A percentile compares a stretch with the other conserved stretches of the same genome.
Conservation (phyloP, 768 basidiomycete genomes). For the Lactarius psammicola region DNA sequence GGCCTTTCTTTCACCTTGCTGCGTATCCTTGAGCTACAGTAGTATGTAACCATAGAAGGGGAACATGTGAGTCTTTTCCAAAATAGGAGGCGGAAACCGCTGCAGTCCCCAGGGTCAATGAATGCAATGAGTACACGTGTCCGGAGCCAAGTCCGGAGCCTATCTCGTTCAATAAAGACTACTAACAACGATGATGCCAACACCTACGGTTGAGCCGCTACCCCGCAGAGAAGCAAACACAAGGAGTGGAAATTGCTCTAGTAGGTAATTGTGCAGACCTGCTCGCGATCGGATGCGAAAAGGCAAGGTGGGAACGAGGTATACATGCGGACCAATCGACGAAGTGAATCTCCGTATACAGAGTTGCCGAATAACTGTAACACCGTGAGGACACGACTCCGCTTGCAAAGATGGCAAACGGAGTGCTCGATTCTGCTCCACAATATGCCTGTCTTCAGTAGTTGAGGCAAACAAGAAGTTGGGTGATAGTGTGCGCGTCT, state of each 20-base stretch:
- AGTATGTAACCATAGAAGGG: not conserved
- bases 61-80: not conserved
- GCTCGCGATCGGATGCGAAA: not conserved
- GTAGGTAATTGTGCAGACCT: not conserved
- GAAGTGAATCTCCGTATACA: no score
- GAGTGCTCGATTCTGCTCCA: not conserved
- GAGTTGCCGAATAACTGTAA: not conserved
- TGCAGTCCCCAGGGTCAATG: not conserved
- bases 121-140: not conserved
- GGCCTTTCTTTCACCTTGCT: no score
- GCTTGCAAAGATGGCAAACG: not conserved
- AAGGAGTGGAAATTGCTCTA: not conserved
- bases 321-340: not conserved
- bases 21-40: no score
- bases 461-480: not conserved
- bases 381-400: not conserved
- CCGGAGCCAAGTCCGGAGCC: not conserved
- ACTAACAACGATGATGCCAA: no score
- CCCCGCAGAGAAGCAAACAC: not conserved
- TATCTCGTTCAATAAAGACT: not conserved
- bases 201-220: not conserved
- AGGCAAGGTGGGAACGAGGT: not conserved
- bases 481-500: not conserved
- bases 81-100: not conserved
- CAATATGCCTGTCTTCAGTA: not conserved